Evolutionary conservation across 495 filamentous ascomycete species (phyloP).

Genomic region (Evernia prunastri): DNA sequence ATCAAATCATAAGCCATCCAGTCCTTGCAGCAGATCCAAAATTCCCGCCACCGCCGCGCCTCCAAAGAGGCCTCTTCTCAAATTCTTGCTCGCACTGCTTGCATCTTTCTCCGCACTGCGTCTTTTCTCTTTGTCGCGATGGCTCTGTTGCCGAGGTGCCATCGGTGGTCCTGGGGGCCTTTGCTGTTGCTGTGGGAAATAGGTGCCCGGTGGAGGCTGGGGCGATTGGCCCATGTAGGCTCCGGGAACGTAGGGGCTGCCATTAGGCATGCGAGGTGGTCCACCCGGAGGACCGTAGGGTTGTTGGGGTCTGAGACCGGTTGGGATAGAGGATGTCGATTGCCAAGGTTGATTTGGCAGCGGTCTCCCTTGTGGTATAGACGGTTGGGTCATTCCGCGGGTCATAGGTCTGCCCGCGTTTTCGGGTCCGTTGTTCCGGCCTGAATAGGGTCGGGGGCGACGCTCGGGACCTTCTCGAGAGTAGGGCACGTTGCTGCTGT

Average conservation of each 20-base stretch:
- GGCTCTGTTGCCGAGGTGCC: slow-evolving; percentile 25
- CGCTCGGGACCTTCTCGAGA: slow-evolving; percentile 16
- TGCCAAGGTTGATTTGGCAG: slow-evolving; percentile 15
- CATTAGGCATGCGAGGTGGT: slow-evolving; percentile 15
- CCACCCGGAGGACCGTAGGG: slow-evolving; percentile 1
- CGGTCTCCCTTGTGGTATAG: slow-evolving; percentile 11
- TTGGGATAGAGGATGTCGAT: slow-evolving; percentile 6
- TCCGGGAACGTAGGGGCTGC: slow-evolving; percentile 13
- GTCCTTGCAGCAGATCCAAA: slow-evolving; percentile 40
- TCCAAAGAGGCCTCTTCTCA: slow-evolving; percentile 37
- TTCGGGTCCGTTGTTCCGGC: slow-evolving; percentile 17
- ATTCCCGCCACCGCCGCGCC: slow-evolving; percentile 42
- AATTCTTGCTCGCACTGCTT: slow-evolving; percentile 30
- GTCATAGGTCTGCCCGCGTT: not conserved
- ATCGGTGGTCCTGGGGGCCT: slow-evolving; percentile 10
- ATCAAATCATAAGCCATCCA: slow-evolving; percentile 29
- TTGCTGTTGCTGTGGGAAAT: slow-evolving; percentile 25
- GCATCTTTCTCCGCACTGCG: slow-evolving; percentile 17
- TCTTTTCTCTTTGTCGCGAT: slow-evolving; percentile 17
- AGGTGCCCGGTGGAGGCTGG: slow-evolving; percentile 14
- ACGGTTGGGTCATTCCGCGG: slow-evolving; percentile 8
- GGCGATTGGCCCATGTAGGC: slow-evolving; percentile 18
- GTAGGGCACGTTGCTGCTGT: slow-evolving; percentile 13
- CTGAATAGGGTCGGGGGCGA: slow-evolving; percentile 17
- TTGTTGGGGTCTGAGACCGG: slow-evolving; percentile 10